Conservation (phyloP, 371 early-diverging fungal genomes). For the Capillidium heterosporum region DNA sequence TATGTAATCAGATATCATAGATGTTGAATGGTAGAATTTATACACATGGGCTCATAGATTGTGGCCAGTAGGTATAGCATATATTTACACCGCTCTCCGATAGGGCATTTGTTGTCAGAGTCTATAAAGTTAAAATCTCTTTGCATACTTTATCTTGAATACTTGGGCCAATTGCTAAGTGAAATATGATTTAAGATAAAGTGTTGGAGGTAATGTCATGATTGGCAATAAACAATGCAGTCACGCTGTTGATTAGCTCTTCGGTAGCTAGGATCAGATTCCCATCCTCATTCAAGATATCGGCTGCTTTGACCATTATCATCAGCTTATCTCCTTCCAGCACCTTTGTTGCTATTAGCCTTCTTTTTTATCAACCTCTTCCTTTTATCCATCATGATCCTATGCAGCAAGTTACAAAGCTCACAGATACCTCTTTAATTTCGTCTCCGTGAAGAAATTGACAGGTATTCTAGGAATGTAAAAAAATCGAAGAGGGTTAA, state of each 20-base stretch:
- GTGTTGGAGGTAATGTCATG: not conserved
- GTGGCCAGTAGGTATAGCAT: not conserved
- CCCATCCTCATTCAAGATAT: no score
- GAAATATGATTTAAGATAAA: not conserved
- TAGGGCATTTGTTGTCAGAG: not conserved
- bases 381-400: not conserved
- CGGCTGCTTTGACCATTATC: not conserved
- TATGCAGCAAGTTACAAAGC: not conserved
- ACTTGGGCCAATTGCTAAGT: not conserved
- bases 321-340: not conserved
- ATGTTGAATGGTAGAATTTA: not conserved
- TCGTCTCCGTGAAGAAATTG: not conserved
- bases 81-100: not conserved
- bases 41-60: not conserved
- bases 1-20: not conserved
- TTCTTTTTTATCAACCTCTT: not conserved
- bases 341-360: no score
- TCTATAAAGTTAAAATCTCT: not conserved
- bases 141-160: not conserved
- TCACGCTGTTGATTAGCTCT: not conserved
- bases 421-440: not conserved
- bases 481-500: constrained; percentile 4
- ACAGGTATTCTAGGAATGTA: not conserved
- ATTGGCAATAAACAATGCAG: not conserved
- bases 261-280: no score